Base-by-base conservation (phyloP, 805 yeast species). In the Candida sonorensis region DNA sequence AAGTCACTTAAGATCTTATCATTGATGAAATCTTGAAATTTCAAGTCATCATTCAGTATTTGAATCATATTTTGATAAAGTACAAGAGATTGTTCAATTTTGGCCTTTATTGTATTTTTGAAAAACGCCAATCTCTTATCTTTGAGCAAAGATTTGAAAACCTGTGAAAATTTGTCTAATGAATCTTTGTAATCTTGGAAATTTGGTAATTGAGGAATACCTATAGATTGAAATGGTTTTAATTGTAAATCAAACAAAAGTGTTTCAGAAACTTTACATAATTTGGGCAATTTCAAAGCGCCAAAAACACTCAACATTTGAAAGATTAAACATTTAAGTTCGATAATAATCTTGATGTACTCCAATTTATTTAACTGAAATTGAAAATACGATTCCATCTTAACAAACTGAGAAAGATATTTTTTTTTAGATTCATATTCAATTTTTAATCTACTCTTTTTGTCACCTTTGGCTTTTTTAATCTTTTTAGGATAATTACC, bases 181-280 rank as follows among this genome's bases (percentile, higher is more conserved):
- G 38, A 41, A 14, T 39, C 29, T 25, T 42, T 25, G 31, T 59
- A 66, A 20, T 66, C 67, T 10, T 47, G 55, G 43, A 57, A 77
- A 0, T 63, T 50, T 3, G 90, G 87, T 26, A 74, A 46, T 18
- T 66, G 68, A 1, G 96, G 96, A 9, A 76, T 75, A 1, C 94
- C 95, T 14, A 87, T 80, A 0, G 86, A 71, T 15, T 80, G 72
- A 61, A 81, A 84, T 4, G 92, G 77, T 52, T 85, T 86, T 71
- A 85, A 68, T 43, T 94, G 71, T 28, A 86, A 59, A 8, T 67
- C 58, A 49, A 68, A 77, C 12, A 71, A 50, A 23, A 62, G 41
- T 28, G 59, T 59, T 38, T 52, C 58, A 2, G 55, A 35, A 9
- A 44, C 52, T 33, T 45, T 50, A 37, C 49, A 41, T 18, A 42